These are phyloP conservation scores for Mucor sp. DNA, from an alignment of 371 early-diverging fungal species.

Conservation along the genomic window DNA sequence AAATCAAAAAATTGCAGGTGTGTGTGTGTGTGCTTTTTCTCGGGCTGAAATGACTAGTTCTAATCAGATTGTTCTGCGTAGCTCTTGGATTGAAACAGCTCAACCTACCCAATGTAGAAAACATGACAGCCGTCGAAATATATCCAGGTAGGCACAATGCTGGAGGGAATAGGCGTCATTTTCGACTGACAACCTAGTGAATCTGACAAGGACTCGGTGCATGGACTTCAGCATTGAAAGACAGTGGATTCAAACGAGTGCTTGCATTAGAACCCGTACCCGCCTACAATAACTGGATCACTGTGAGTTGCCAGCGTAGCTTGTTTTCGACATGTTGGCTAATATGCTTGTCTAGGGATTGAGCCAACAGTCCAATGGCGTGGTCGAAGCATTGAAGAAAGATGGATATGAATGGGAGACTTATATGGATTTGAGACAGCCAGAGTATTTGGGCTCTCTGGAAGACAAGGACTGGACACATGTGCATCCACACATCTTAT, in stretches of 20 bases:
- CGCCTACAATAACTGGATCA: constrained; percentile 29
- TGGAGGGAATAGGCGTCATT: background rate
- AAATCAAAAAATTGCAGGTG: constrained; percentile 7
- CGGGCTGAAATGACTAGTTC: background rate
- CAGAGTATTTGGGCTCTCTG: constrained; percentile 30
- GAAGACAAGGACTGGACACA: constrained; percentile 38
- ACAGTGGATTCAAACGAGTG: constrained; percentile 40
- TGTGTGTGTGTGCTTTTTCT: background rate
- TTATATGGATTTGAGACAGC: constrained; percentile 34
- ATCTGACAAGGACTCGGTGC: constrained; percentile 41
- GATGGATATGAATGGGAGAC: constrained; percentile 56
- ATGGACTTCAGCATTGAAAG: constrained; percentile 41
- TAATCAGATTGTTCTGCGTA: background rate
- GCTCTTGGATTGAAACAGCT: constrained; percentile 13
- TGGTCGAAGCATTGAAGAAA: constrained; percentile 27
- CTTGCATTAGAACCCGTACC: constrained; percentile 36
- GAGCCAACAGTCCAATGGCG: constrained; percentile 13
- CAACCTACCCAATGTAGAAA: constrained; percentile 15
- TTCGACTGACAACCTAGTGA: background rate
- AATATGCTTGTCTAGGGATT: background rate
- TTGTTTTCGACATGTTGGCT: background rate
- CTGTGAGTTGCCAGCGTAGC: constrained; percentile 11
- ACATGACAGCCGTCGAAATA: constrained; percentile 44
- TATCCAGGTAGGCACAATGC: constrained; percentile 43
- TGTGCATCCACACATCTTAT: constrained; percentile 44